Evolutionary conservation across 495 filamentous ascomycete species (phyloP), one percentile per base, ranked within the genome.

Genomic region (Penicillium pulvis): DNA sequence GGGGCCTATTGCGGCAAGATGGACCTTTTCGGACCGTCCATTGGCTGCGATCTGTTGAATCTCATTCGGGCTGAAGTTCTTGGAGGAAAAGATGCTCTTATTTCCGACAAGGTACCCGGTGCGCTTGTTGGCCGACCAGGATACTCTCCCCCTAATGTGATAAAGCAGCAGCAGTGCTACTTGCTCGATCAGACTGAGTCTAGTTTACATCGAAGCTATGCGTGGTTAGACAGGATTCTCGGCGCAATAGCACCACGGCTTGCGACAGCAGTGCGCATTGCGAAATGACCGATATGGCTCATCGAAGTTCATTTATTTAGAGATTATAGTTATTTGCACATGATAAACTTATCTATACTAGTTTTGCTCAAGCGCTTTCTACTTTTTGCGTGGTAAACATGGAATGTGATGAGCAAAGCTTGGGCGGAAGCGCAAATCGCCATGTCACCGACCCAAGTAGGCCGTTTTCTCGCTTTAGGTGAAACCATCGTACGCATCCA

Each of bases 401-500:
- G 58, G 61, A 61, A 69, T 54, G 62, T 68, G 65, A 65, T 62
- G 67, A 51, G 41, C 39, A 52, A 36, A 56, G 55, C 57, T 57
- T 47, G 51, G 54, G 51, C 63, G 67, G 63, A 67, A 66, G 69
- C 61, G 75, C 67, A 68, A 70, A 66, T 66, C 65, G 65, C 67
- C 69, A 71, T 74, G 73, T 72, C 68, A 71, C 70, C 70, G 66
- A 72, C 67, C 66, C 71, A 70, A 64, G 63, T 66, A 65, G 64
- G 57, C 67, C 65, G 67, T 64, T 70, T 73, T 75, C 70, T 75
- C 73, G 73, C 69, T 71, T 73, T 67, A 71, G 65, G 72, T 76
- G 73, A 76, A 78, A 78, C 73, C 68, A 68, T 72, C 72, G 69
- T 73, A 73, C 71, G 48, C 69, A 74, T 67, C 67, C 69, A 66